Percentiles rank a stretch among this genome's conserved stretches.
These are phyloP conservation scores for Datura wrightii DNA, from an alignment of 257 asterid genomes.

Conservation along the genomic window DNA sequence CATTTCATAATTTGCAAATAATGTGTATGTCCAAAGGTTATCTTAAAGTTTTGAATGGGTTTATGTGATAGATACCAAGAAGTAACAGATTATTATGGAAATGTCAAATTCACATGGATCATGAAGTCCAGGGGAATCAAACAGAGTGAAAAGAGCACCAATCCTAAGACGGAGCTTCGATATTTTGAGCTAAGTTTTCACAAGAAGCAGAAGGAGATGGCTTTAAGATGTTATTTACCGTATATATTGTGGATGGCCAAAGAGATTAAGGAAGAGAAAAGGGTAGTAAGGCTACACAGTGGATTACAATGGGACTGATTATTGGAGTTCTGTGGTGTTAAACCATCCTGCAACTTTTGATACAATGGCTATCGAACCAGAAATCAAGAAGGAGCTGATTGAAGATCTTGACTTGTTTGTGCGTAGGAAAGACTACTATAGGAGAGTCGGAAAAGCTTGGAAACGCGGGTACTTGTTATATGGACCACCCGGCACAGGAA, in stretches of 20 bases:
- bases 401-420: slow-evolving; percentile 71
- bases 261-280: slow-evolving; percentile 57
- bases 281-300: slow-evolving; percentile 65
- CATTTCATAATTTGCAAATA: neutral
- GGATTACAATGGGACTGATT: slow-evolving; percentile 68
- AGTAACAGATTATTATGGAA: slow-evolving; percentile 46
- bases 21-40: neutral
- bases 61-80: slow-evolving; percentile 49
- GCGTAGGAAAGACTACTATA: slow-evolving; percentile 68
- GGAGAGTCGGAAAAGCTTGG: slow-evolving; percentile 83
- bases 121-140: slow-evolving; percentile 49
- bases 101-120: slow-evolving; percentile 56
- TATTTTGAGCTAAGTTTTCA: slow-evolving; percentile 64
- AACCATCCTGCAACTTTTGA: slow-evolving; percentile 75
- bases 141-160: slow-evolving; percentile 31
- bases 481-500: slow-evolving; percentile 86
- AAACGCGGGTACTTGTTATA: slow-evolving; percentile 77
- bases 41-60: neutral
- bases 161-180: slow-evolving; percentile 45
- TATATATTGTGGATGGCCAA: slow-evolving; percentile 49
- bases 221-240: slow-evolving; percentile 55
- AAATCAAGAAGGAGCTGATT: slow-evolving; percentile 46
- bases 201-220: slow-evolving; percentile 56
- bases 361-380: slow-evolving; percentile 71
- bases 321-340: slow-evolving; percentile 72